phyloP scores from a whole-genome alignment of 192 early-diverging fungal genomes.

The Coemansia sp. region DNA sequence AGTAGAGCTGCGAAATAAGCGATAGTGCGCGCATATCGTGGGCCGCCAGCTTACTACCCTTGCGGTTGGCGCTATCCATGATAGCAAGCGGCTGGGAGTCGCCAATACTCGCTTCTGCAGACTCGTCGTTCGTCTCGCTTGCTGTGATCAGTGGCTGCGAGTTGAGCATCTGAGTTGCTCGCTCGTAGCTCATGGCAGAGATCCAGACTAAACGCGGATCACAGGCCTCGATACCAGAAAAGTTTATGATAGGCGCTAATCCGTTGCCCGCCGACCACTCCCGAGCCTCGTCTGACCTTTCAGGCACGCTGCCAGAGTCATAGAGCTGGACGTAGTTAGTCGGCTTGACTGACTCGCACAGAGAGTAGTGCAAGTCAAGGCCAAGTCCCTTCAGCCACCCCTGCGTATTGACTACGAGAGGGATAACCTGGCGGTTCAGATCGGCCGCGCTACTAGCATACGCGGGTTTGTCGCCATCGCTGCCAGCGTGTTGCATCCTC shows the following conservation, averaged over 20 bases:
- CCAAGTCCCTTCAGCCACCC: slow-evolving; percentile 94
- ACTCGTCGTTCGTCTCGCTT: background rate
- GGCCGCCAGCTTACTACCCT: slow-evolving; percentile 59
- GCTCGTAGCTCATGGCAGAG: slow-evolving; percentile 38
- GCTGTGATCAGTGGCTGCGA: background rate
- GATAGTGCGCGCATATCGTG: slow-evolving; percentile 69
- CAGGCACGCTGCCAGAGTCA: slow-evolving; percentile 8
- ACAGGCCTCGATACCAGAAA: slow-evolving; percentile 38
- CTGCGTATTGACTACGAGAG: slow-evolving; percentile 94
- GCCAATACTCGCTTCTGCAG: background rate
- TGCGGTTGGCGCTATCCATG: slow-evolving; percentile 22
- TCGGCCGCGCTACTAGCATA: slow-evolving; percentile 15
- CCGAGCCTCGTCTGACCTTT: background rate
- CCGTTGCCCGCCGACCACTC: slow-evolving; percentile 15
- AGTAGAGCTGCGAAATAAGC: slow-evolving; percentile 73
- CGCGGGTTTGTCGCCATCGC: slow-evolving; percentile 2
- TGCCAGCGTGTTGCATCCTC: slow-evolving; percentile 8
- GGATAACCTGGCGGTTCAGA: slow-evolving; percentile 56
- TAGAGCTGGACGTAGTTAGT: slow-evolving; percentile 70
- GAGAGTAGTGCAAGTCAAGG: slow-evolving; percentile 75
- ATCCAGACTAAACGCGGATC: slow-evolving; percentile 35
- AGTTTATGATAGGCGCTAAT: slow-evolving; percentile 45
- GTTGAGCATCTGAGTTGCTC: slow-evolving; percentile 15
- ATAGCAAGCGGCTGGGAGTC: background rate
- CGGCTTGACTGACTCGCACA: slow-evolving; percentile 65